Percentiles rank a stretch among this genome's conserved stretches.
Conservation (phyloP, 352 stramenopile genomes). For the Phytophthora constricta region DNA sequence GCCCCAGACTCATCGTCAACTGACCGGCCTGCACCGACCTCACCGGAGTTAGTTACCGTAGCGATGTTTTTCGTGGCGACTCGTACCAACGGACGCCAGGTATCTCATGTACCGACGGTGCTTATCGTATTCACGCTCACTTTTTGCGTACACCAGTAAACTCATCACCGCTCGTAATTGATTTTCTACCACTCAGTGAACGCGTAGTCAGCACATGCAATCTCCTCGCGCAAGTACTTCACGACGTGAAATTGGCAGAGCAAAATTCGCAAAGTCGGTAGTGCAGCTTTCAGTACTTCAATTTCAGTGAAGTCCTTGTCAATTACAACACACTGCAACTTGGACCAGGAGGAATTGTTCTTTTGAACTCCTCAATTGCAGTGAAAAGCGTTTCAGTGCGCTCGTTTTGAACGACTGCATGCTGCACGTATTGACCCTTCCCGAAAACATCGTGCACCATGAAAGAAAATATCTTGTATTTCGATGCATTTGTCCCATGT, state of each 20-base stretch:
- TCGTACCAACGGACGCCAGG: too few relatives aligned
- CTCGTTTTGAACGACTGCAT: slow-evolving; percentile 31
- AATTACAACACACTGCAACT: slow-evolving; percentile 28
- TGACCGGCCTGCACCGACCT: background rate
- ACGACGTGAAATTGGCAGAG: slow-evolving; percentile 41
- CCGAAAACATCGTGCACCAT: slow-evolving; percentile 22
- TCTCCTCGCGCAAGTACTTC: slow-evolving; percentile 24
- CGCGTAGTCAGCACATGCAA: slow-evolving; percentile 14
- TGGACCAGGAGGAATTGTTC: slow-evolving; percentile 18
- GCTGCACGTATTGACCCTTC: slow-evolving; percentile 27
- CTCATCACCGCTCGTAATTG: slow-evolving; percentile 11
- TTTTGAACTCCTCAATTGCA: slow-evolving; percentile 29
- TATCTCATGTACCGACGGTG: slow-evolving; percentile 14
- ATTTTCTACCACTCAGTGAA: slow-evolving; percentile 28
- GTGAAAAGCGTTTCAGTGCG: slow-evolving; percentile 15
- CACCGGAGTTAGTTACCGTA: too few relatives aligned
- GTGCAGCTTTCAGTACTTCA: background rate
- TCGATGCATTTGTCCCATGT: slow-evolving; percentile 19
- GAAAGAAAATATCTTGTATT: slow-evolving; percentile 30
- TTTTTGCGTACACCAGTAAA: slow-evolving; percentile 26
- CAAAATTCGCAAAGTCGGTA: slow-evolving; percentile 20
- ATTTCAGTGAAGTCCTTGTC: slow-evolving; percentile 45
- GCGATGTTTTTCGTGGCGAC: too few relatives aligned
- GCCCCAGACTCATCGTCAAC: too few relatives aligned
- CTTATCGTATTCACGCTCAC: slow-evolving; percentile 1